Percentiles rank a stretch among this genome's conserved stretches.
Evolutionary conservation across 2,329 filamentous ascomycete genomes (phyloP).

Genomic region (Fusarium oxysporum): DNA sequence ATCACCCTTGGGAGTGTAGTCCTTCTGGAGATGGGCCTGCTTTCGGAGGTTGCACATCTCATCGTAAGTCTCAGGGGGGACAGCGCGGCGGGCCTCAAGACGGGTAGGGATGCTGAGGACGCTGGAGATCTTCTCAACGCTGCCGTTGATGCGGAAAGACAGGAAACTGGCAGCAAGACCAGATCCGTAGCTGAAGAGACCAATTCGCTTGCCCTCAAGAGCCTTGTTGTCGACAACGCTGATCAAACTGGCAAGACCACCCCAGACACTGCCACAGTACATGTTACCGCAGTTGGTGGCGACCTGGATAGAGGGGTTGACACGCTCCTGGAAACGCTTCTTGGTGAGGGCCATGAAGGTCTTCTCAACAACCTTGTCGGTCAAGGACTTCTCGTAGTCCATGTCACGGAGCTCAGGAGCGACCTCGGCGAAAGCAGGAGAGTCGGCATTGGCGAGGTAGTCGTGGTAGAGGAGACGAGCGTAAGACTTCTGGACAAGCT

Average conservation of each 20-base stretch:
- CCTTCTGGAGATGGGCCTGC: constrained; percentile 85
- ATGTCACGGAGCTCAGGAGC: constrained; percentile 81
- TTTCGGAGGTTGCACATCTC: constrained; percentile 85
- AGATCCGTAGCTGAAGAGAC: constrained; percentile 83
- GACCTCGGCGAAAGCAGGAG: constrained; percentile 77
- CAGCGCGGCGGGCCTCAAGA: constrained; percentile 72
- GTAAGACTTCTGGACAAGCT: constrained; percentile 87
- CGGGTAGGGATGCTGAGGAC: constrained; percentile 76
- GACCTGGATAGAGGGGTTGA: constrained; percentile 78
- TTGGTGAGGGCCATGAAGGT: constrained; percentile 86
- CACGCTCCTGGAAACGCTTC: constrained; percentile 84
- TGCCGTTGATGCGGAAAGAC: constrained; percentile 78
- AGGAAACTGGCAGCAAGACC: constrained; percentile 79
- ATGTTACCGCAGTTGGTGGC: constrained; percentile 80
- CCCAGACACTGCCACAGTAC: constrained; percentile 79
- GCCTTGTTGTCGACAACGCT: constrained; percentile 70
- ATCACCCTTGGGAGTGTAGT: constrained; percentile 77
- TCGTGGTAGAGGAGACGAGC: constrained; percentile 88
- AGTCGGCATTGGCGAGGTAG: constrained; percentile 77
- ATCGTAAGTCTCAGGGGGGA: constrained; percentile 80
- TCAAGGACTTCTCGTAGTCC: constrained; percentile 82
- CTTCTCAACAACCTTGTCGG: constrained; percentile 87
- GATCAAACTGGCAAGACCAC: constrained; percentile 78
- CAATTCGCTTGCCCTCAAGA: constrained; percentile 78
- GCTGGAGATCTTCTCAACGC: constrained; percentile 74